These are phyloP conservation scores for Antrodiella citrinella DNA, from an alignment of 768 basidiomycete genomes.

Conservation along the genomic window DNA sequence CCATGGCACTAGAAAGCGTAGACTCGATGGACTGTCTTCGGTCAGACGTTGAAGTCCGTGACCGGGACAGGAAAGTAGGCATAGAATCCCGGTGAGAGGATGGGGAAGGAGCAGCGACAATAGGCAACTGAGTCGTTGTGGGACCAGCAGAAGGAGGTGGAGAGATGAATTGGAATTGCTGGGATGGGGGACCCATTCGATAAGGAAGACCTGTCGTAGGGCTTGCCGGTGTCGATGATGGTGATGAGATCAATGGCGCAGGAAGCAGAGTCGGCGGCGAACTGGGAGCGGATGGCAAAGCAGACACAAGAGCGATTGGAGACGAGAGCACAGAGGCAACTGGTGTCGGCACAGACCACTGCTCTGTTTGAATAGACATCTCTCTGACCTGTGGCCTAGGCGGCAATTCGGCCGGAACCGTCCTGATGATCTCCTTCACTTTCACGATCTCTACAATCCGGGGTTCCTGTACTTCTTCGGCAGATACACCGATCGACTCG, in stretches of 20 bases:
- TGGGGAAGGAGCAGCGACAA: constrained; percentile 32
- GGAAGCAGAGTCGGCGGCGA: constrained; percentile 16
- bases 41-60: constrained; percentile 48
- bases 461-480: constrained; percentile 21
- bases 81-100: constrained; percentile 42
- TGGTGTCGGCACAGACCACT: constrained; percentile 40
- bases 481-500: constrained; percentile 38
- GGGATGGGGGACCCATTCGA: constrained; percentile 48
- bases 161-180: constrained; percentile 62
- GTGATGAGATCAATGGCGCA: constrained; percentile 10
- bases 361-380: constrained; percentile 75
- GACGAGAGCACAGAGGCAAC: constrained; percentile 21
- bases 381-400: constrained; percentile 65
- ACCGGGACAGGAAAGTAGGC: constrained; percentile 38
- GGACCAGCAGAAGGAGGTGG: constrained; percentile 36
- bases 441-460: constrained; percentile 1
- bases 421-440: constrained; percentile 3
- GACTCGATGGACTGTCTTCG: constrained; percentile 70
- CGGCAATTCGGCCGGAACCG: constrained; percentile 13
- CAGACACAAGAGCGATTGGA: constrained; percentile 26
- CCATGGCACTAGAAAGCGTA: constrained; percentile 42
- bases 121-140: constrained; percentile 24
- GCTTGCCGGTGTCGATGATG: constrained; percentile 19
- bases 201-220: constrained; percentile 35
- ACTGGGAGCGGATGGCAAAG: constrained; percentile 20